Base-by-base conservation (phyloP, 345 rosid species). In the Eucalyptus erythrocorys region DNA sequence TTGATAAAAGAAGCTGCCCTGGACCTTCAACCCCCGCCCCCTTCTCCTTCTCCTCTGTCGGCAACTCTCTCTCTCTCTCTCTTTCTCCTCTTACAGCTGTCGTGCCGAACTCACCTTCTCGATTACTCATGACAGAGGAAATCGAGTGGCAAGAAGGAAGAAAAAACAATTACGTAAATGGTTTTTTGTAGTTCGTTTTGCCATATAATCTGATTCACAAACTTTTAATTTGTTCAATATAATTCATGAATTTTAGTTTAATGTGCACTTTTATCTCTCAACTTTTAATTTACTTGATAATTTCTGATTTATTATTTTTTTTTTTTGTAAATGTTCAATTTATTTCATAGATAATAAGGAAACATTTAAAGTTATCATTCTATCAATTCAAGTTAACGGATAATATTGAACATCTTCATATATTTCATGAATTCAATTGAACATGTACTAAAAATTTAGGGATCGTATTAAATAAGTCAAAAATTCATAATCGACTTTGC, bases 121-220 rank as follows among this genome's bases (percentile, higher is more conserved):
- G 16, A 59, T 27, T 5, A 59, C 1, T 27, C 15, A 27, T 27
- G 68, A 27, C 15, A 27, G 32, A 59, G 68, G 6, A 61, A 59
- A 12, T 59, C 32, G 7, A 59, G 32, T 61, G 8, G 16, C 68
- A 30, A 61, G 68, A 61, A 13, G 32, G 7, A 61, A 61, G n/a
- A 27, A 21, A 21, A 21, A 7, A 53, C 8, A 8, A 8, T 53
- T 53, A 53, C 2, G 2, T 22, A 55, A 55, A 55, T 22, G 3
- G 3, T 8, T 21, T 0, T 22, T 21, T 53, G 26, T 21, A 53
- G 0, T 53, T 22, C 2, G 1, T 19, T 53, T 2, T 53, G 8
- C 0, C 4, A 22, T 7, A 10, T 19, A 19, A 53, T 3, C 0
- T 21, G 1, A 53, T 53, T 21, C 5, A 4, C 7, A 55, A 55